Conservation (phyloP, 2,329 filamentous ascomycete genomes). For the Ceratocystiopsis brevicomis region DNA sequence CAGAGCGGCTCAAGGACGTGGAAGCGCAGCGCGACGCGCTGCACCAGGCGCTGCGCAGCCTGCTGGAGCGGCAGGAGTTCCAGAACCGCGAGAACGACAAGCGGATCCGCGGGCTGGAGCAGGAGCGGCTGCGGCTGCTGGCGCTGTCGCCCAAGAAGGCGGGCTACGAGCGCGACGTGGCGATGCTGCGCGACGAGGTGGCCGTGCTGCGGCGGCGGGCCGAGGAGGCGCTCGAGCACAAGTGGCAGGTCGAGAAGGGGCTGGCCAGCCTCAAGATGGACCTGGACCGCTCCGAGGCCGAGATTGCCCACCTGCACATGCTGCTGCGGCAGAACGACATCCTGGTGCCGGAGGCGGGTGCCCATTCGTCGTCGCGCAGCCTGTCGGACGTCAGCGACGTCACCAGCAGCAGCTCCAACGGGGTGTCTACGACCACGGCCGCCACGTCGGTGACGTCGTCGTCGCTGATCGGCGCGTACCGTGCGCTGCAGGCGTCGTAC, state of each 20-base stretch:
- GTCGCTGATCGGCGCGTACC: slow-evolving; percentile 55
- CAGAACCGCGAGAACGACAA: slow-evolving; percentile 73
- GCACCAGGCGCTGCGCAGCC: slow-evolving; percentile 66
- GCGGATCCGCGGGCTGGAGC: slow-evolving; percentile 56
- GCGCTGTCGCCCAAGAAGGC: slow-evolving; percentile 50
- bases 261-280: slow-evolving; percentile 55
- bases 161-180: slow-evolving; percentile 71
- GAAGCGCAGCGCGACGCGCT: slow-evolving; percentile 87
- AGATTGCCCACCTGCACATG: slow-evolving; percentile 64
- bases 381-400: slow-evolving; percentile 11
- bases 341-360: slow-evolving; percentile 33
- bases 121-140: slow-evolving; percentile 57
- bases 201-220: slow-evolving; percentile 67
- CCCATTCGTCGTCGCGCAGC: slow-evolving; percentile 9
- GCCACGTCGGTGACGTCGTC: slow-evolving; percentile 38
- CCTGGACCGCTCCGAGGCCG: slow-evolving; percentile 82
- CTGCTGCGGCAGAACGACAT: slow-evolving; percentile 73
- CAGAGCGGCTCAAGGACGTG: slow-evolving; percentile 74
- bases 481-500: slow-evolving; percentile 56
- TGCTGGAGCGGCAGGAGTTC: slow-evolving; percentile 69
- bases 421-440: slow-evolving; percentile 17
- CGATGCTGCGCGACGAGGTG: slow-evolving; percentile 64
- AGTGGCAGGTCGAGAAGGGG: slow-evolving; percentile 39
- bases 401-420: background rate
- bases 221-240: slow-evolving; percentile 85